phyloP scores from a whole-genome alignment of 306 rosid genomes.

The Abrus precatorius region DNA sequence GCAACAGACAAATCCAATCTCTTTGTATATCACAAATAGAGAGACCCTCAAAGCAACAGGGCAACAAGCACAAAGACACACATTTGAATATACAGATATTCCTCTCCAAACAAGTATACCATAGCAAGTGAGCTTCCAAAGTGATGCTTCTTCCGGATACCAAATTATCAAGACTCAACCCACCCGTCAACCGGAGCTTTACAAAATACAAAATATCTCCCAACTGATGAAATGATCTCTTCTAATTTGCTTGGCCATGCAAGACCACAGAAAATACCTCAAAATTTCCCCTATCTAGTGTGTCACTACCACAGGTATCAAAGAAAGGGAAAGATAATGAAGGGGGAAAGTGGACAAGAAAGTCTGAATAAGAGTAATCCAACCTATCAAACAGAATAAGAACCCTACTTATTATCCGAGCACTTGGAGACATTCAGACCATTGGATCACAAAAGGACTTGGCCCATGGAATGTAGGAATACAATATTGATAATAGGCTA shows the following conservation, averaged over 20 bases:
- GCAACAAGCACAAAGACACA: background rate
- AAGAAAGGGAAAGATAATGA: background rate
- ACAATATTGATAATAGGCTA: conserved; percentile 9
- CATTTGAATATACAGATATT: background rate
- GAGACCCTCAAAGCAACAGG: background rate
- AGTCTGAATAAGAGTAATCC: background rate
- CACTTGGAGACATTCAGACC: conserved; percentile 14
- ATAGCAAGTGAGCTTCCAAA: conserved; percentile 1
- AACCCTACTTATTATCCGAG: background rate
- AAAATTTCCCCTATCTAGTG: background rate
- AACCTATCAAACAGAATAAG: background rate
- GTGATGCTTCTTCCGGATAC: background rate
- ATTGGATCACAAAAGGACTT: conserved; percentile 10
- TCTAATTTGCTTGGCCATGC: background rate
- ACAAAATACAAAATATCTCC: background rate
- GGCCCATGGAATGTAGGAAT: background rate
- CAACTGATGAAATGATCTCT: background rate
- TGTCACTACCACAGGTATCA: background rate
- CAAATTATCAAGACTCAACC: background rate
- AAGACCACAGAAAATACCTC: conserved; percentile 7
- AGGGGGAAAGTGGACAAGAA: background rate
- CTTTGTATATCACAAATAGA: background rate
- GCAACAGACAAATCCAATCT: background rate
- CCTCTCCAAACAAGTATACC: background rate
- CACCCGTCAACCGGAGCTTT: background rate